Conservation (phyloP, 2,329 filamentous ascomycete species). For the Arachnomyces sp. region DNA sequence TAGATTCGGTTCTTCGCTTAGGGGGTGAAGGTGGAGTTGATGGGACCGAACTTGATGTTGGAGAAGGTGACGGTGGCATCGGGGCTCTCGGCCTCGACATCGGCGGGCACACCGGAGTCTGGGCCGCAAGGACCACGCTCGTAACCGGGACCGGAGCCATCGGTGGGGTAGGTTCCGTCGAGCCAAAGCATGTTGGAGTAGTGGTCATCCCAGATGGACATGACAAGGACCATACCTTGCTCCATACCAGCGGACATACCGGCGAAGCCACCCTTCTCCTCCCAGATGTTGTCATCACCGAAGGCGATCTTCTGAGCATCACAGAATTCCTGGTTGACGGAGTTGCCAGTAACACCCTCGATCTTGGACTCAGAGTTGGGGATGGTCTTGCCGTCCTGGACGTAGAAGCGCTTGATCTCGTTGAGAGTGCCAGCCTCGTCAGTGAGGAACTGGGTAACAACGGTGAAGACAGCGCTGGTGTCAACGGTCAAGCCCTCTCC, state of each 20-base stretch:
- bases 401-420: constrained; percentile 57
- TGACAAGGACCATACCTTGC: constrained; percentile 56
- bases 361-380: constrained; percentile 45
- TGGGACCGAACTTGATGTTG: constrained; percentile 52
- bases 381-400: constrained; percentile 54
- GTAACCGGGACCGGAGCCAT: constrained; percentile 38
- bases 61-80: constrained; percentile 49
- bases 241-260: constrained; percentile 48
- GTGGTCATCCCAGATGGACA: constrained; percentile 58
- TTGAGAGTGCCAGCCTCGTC: constrained; percentile 45
- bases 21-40: constrained; percentile 43
- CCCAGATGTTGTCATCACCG: constrained; percentile 47
- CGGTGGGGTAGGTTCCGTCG: constrained; percentile 55
- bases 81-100: constrained; percentile 40
- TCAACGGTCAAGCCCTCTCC: constrained; percentile 52
- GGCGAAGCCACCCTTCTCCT: constrained; percentile 47
- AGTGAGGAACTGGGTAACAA: constrained; percentile 60
- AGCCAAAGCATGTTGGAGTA: constrained; percentile 65
- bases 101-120: constrained; percentile 43
- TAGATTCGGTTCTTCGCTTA: too few relatives aligned
- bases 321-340: constrained; percentile 53
- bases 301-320: constrained; percentile 48
- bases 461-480: constrained; percentile 52
- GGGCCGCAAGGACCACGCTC: constrained; percentile 48
- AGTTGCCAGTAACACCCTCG: constrained; percentile 42